Evolutionary conservation across 441 rosid genomes (phyloP).

Genomic region (Gossypium aridum): DNA sequence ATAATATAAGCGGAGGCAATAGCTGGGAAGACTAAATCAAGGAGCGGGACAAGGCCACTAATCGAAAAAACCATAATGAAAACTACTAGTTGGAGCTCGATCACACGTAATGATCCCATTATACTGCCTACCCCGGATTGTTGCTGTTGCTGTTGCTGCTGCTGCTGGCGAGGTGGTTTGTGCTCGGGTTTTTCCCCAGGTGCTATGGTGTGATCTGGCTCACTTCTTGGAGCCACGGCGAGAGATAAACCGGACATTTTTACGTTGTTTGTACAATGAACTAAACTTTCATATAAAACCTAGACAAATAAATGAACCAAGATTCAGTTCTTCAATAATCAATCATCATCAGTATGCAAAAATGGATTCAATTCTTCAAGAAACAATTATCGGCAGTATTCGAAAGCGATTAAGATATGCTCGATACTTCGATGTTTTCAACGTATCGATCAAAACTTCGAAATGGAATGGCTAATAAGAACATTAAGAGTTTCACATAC

Average conservation of each 20-base stretch:
- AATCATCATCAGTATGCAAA: neutral
- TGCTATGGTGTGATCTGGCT: constrained; percentile 24
- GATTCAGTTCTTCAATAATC: neutral
- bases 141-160: neutral
- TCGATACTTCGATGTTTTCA: neutral
- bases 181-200: constrained; percentile 18
- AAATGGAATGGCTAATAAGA: neutral
- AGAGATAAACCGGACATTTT: constrained; percentile 75
- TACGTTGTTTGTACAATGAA: neutral
- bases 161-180: constrained; percentile 14
- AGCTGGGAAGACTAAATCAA: constrained; percentile 72
- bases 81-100: constrained; percentile 84
- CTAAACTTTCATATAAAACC: neutral
- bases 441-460: neutral
- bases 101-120: constrained; percentile 79
- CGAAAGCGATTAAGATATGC: neutral
- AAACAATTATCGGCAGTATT: too few relatives aligned
- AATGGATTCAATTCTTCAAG: neutral
- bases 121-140: constrained; percentile 33
- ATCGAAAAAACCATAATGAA: constrained; percentile 83
- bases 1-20: constrained; percentile 59
- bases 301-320: neutral
- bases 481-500: neutral
- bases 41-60: constrained; percentile 80
- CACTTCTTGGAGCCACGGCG: constrained; percentile 40